A percentile compares a stretch with the other conserved stretches of the same genome.
Conservation (phyloP, 2,329 filamentous ascomycete species). For the Cercospora sp. region DNA sequence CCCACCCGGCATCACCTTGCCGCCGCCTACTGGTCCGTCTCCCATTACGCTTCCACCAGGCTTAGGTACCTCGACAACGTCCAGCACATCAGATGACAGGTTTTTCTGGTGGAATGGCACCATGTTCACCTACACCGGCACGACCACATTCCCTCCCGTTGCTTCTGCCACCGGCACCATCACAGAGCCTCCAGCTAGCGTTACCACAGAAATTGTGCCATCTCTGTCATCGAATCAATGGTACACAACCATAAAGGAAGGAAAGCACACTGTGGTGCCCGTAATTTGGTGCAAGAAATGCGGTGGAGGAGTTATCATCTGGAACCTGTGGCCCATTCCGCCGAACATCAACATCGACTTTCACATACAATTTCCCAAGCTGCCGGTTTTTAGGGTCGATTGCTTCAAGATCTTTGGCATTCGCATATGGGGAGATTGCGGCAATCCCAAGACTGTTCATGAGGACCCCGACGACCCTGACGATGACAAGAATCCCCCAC, state of each 20-base stretch:
- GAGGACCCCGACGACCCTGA: background rate
- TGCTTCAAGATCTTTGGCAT: conserved; percentile 1
- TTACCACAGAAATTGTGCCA: background rate
- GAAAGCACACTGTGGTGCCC: background rate
- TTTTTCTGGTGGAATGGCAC: background rate
- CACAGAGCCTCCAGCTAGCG: background rate
- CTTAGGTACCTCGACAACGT: background rate
- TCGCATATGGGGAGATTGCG: background rate
- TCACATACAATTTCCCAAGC: background rate
- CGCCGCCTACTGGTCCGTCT: background rate
- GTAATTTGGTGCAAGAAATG: background rate
- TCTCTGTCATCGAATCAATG: background rate
- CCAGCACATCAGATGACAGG: background rate
- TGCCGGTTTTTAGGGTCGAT: background rate
- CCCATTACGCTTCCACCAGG: background rate
- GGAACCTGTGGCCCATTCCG: background rate
- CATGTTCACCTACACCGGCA: background rate
- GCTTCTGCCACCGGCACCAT: background rate
- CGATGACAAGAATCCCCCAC: background rate
- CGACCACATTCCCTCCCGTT: background rate
- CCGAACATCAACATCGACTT: background rate
- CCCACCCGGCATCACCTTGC: background rate
- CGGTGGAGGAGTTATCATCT: background rate
- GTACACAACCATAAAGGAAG: background rate
- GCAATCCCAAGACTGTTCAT: background rate